Percentiles rank a stretch among this genome's conserved stretches.
Conservation (phyloP, 2,329 filamentous ascomycete species). For the Pseudofabraea citricarpa region DNA sequence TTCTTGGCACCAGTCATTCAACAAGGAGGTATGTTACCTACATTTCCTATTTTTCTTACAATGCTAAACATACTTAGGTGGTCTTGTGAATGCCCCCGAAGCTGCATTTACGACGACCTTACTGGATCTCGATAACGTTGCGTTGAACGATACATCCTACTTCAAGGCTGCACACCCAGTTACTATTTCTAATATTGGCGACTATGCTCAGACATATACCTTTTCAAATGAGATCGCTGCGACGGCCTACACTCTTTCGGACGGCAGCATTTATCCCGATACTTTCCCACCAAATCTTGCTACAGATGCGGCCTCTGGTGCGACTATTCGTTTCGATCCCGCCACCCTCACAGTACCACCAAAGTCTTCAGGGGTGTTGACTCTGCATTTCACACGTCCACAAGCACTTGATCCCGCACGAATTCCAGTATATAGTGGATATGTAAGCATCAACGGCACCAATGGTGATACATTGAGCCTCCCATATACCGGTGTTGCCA, state of each 20-base stretch:
- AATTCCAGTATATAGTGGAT: conserved; percentile 43
- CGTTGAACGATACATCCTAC: conserved; percentile 61
- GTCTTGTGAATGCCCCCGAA: conserved; percentile 55
- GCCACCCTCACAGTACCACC: background rate
- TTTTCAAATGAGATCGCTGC: background rate
- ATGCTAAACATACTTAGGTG: conserved; percentile 26
- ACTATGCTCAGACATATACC: conserved; percentile 42
- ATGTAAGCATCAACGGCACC: conserved; percentile 38
- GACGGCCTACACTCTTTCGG: background rate
- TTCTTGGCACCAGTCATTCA: conserved; percentile 51
- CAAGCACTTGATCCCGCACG: conserved; percentile 20
- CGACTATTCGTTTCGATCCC: background rate
- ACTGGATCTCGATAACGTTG: conserved; percentile 50
- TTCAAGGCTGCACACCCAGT: conserved; percentile 45
- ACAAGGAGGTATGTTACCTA: conserved; percentile 37
- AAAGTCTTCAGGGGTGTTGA: background rate
- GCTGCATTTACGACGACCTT: conserved; percentile 49
- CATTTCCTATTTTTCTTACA: background rate
- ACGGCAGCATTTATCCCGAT: background rate
- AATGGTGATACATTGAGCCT: conserved; percentile 30
- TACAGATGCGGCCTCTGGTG: background rate
- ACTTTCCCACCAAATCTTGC: background rate
- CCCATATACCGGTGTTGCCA: conserved; percentile 36
- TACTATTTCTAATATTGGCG: conserved; percentile 49
- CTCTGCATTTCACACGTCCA: background rate